Evolutionary conservation across 495 filamentous ascomycete species (phyloP).

Genomic region (Cetradonia linearis): DNA sequence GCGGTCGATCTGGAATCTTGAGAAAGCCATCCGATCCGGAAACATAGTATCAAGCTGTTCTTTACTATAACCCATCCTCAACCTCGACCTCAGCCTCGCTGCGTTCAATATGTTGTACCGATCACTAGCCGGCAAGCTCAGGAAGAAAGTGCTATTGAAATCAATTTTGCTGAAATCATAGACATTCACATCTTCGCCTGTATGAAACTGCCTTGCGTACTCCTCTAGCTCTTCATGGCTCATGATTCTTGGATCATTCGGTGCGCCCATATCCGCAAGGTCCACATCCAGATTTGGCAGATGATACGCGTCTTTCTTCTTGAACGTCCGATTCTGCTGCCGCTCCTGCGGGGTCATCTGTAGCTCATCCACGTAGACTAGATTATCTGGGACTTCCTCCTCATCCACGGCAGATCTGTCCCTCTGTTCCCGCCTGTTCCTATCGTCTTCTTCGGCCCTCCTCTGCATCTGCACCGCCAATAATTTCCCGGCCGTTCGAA

Average conservation of each 20-base stretch:
- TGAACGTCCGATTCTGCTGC: conserved; percentile 63
- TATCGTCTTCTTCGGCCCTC: conserved; percentile 70
- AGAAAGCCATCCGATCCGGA: conserved; percentile 95
- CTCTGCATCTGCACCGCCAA: conserved; percentile 89
- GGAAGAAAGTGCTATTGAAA: conserved; percentile 64
- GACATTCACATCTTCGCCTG: conserved; percentile 91
- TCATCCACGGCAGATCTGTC: conserved; percentile 30
- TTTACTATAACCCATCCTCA: conserved; percentile 93
- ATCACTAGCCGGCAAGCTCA: conserved; percentile 77
- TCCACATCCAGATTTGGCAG: conserved; percentile 69
- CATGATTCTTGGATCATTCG: conserved; percentile 92
- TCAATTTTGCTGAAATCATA: conserved; percentile 99
- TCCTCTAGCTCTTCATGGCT: conserved; percentile 83
- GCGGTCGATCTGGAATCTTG: conserved; percentile 87
- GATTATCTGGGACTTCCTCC: conserved; percentile 56
- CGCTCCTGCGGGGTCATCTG: conserved; percentile 72
- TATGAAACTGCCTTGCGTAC: conserved; percentile 83
- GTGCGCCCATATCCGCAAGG: conserved; percentile 74
- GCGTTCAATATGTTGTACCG: conserved; percentile 96
- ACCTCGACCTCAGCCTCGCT: conserved; percentile 69
- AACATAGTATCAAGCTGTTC: conserved; percentile 95
- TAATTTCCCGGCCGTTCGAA: conserved; percentile 77
- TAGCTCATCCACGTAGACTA: conserved; percentile 83
- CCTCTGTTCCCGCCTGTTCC: conserved; percentile 46
- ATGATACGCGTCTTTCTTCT: conserved; percentile 89